A percentile compares a stretch with the other conserved stretches of the same genome.
Conservation (phyloP, 2,329 filamentous ascomycete species). For the Cordyceps fumosorosea region DNA sequence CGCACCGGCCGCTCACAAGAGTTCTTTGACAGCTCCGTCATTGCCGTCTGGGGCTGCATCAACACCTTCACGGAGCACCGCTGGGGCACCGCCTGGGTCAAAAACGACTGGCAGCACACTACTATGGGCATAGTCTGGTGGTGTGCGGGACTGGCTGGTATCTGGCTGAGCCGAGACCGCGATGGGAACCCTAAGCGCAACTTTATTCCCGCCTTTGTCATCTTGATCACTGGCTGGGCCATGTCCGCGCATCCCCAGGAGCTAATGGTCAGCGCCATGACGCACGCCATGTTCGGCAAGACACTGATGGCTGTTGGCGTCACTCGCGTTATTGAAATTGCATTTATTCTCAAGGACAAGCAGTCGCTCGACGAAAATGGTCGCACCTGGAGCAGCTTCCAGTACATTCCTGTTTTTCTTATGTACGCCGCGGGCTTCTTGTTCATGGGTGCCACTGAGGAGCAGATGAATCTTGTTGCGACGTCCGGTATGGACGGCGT, state of each 20-base stretch:
- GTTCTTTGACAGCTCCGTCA: slow-evolving; percentile 89
- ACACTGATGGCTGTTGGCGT: slow-evolving; percentile 87
- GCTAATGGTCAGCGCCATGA: slow-evolving; percentile 75
- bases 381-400: slow-evolving; percentile 57
- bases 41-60: slow-evolving; percentile 91
- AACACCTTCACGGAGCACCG: slow-evolving; percentile 98
- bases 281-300: slow-evolving; percentile 87
- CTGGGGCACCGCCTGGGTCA: slow-evolving; percentile 84
- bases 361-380: slow-evolving; percentile 59
- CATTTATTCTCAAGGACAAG: slow-evolving; percentile 75
- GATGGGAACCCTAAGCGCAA: slow-evolving; percentile 86
- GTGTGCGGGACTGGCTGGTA: slow-evolving; percentile 81
- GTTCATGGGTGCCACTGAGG: slow-evolving; percentile 96
- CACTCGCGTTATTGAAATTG: slow-evolving; percentile 81
- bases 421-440: slow-evolving; percentile 89
- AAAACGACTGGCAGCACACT: slow-evolving; percentile 94
- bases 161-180: slow-evolving; percentile 83
- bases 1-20: slow-evolving; percentile 84
- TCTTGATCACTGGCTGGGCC: slow-evolving; percentile 87
- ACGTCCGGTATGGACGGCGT: slow-evolving; percentile 77
- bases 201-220: slow-evolving; percentile 84
- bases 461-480: slow-evolving; percentile 79
- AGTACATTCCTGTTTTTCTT: slow-evolving; percentile 53
- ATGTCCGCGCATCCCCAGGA: slow-evolving; percentile 91
- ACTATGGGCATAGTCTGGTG: slow-evolving; percentile 99